A percentile compares a stretch with the other conserved stretches of the same genome.
Conservation (phyloP, 192 early-diverging fungal genomes). For the Pilaira anomala region DNA sequence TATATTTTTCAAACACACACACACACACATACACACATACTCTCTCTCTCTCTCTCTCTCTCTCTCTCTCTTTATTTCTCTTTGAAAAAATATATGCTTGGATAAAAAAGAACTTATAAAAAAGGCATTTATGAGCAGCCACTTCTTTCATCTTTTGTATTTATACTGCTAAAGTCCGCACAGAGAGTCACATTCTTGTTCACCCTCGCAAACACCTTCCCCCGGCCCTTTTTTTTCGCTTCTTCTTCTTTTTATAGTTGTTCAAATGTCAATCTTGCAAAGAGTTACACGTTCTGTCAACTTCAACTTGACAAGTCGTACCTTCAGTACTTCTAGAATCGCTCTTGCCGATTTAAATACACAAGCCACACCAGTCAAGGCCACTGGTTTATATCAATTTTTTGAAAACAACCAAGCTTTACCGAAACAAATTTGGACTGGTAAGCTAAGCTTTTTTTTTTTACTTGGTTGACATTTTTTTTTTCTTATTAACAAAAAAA, state of each 20-base stretch:
- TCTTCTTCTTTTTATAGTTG: background rate
- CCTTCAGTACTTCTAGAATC: slow-evolving; percentile 15
- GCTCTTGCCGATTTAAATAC: background rate
- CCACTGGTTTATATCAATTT: slow-evolving; percentile 32
- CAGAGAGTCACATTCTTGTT: background rate
- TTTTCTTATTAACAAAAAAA: background rate
- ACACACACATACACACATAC: no score
- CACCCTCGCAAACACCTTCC: background rate
- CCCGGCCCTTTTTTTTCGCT: background rate
- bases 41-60: background rate
- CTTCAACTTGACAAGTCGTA: background rate
- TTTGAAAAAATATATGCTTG: no score
- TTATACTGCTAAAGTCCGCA: no score
- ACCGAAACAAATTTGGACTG: slow-evolving; percentile 34
- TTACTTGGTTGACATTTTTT: background rate
- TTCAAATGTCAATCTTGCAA: slow-evolving; percentile 20
- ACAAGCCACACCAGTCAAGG: background rate
- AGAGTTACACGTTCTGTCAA: slow-evolving; percentile 7
- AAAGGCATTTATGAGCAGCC: no score
- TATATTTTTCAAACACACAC: no score
- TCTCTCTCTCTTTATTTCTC: background rate
- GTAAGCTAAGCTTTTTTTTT: slow-evolving; percentile 12
- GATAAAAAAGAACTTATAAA: no score
- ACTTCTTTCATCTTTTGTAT: no score
- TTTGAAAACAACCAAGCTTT: slow-evolving; percentile 36